phyloP scores from a whole-genome alignment of 1,139 yeast species.

The Sugiyamaella paludigena region DNA sequence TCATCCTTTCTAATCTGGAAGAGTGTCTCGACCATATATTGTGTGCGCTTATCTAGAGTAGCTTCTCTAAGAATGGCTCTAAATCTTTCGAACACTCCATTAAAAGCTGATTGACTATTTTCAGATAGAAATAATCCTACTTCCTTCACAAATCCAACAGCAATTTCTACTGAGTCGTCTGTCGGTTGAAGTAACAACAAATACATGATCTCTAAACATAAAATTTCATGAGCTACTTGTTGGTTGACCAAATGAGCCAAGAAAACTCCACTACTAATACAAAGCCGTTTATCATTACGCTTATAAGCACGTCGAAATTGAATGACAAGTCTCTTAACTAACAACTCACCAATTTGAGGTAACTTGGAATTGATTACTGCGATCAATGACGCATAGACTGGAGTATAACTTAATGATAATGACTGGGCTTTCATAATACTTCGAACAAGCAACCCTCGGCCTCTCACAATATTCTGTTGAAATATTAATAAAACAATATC shows the following conservation, averaged over 20 bases:
- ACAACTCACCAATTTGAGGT: conserved; percentile 65
- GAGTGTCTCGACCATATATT: conserved; percentile 51
- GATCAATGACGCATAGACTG: conserved; percentile 57
- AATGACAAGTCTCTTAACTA: conserved; percentile 54
- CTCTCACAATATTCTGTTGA: conserved; percentile 54
- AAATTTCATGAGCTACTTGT: conserved; percentile 60
- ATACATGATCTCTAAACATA: conserved; percentile 63
- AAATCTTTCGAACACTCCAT: conserved; percentile 60
- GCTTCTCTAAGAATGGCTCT: conserved; percentile 60
- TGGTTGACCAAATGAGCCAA: conserved; percentile 65
- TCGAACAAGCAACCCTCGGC: conserved; percentile 58
- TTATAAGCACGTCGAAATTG: conserved; percentile 59
- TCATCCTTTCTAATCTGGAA: conserved; percentile 52
- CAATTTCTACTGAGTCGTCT: conserved; percentile 51
- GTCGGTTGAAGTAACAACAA: conserved; percentile 54
- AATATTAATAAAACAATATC: conserved; percentile 51
- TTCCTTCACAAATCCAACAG: conserved; percentile 44
- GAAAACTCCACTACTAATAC: conserved; percentile 48
- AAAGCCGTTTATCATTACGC: conserved; percentile 46
- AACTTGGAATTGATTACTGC: conserved; percentile 64
- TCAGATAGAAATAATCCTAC: conserved; percentile 48
- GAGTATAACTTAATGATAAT: conserved; percentile 43
- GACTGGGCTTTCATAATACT: conserved; percentile 57
- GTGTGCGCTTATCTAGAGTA: conserved; percentile 45
- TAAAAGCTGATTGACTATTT: conserved; percentile 44